phyloP scores from a whole-genome alignment of 225 moss, liverwort and hornwort genomes.

The Ulota crispa region DNA sequence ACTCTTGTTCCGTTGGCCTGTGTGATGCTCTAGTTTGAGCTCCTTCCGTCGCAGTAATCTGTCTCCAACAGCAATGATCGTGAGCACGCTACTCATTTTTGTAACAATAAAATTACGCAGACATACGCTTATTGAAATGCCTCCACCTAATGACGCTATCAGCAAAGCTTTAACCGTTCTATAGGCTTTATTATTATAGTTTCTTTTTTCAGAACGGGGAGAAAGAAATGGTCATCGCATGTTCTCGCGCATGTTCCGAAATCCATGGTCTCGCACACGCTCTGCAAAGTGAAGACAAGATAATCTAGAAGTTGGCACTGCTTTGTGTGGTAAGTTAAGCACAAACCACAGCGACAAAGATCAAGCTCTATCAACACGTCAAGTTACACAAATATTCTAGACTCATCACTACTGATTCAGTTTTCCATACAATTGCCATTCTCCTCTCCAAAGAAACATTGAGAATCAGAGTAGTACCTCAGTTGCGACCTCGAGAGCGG shows the following conservation, averaged over 20 bases:
- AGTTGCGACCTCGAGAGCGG: slow-evolving; percentile 14
- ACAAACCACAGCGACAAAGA: neutral
- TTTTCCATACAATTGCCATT: neutral
- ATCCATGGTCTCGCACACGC: neutral
- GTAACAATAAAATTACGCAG: neutral
- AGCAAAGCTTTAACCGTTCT: neutral
- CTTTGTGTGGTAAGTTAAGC: neutral
- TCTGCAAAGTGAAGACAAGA: slow-evolving; percentile 14
- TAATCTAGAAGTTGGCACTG: neutral
- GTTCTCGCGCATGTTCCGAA: no score
- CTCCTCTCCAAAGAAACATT: neutral
- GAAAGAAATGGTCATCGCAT: neutral
- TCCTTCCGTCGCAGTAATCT: slow-evolving; percentile 24
- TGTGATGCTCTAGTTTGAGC: slow-evolving; percentile 2
- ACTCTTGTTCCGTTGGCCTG: slow-evolving; percentile 36
- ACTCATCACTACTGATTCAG: neutral
- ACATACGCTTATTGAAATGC: neutral
- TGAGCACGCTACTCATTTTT: neutral
- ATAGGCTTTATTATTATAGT: neutral
- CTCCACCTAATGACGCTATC: neutral
- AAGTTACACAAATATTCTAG: neutral
- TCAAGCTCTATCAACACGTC: neutral
- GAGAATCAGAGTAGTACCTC: slow-evolving; percentile 27
- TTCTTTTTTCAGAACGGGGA: neutral
- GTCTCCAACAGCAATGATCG: neutral